A percentile compares a stretch with the other conserved stretches of the same genome.
Conservation (phyloP, 2,329 filamentous ascomycete genomes). For the Nemania sp. region DNA sequence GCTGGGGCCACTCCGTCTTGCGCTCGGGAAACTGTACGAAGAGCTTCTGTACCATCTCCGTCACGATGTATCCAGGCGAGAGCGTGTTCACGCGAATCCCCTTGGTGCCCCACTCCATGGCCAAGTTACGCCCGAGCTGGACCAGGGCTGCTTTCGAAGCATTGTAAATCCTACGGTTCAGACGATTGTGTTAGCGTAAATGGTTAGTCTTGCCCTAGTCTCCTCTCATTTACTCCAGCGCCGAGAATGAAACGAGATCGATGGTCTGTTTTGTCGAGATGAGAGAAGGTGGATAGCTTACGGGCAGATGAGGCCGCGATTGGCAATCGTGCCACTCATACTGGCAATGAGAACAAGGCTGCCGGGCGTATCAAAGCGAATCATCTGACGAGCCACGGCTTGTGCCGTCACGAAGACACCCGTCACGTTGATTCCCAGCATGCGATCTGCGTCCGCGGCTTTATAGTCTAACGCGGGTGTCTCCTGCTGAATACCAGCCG, state of each 20-base stretch:
- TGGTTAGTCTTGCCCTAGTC: background rate
- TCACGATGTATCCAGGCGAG: constrained; percentile 78
- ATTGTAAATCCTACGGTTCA: constrained; percentile 66
- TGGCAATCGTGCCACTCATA: constrained; percentile 70
- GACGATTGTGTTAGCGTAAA: background rate
- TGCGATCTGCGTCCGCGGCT: constrained; percentile 72
- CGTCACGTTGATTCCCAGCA: constrained; percentile 85
- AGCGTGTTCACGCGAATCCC: constrained; percentile 81
- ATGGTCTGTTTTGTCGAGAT: background rate
- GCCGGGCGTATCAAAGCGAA: constrained; percentile 58
- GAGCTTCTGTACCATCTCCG: constrained; percentile 80
- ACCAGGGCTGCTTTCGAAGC: constrained; percentile 75
- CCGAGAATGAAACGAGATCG: background rate
- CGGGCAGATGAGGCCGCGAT: constrained; percentile 62
- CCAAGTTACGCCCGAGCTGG: constrained; percentile 71
- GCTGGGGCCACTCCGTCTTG: constrained; percentile 69
- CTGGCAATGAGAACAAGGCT: constrained; percentile 70
- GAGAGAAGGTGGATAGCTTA: constrained; percentile 44
- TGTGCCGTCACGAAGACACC: constrained; percentile 85
- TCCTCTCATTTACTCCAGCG: background rate
- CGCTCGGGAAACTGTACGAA: constrained; percentile 76
- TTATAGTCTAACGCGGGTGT: constrained; percentile 80
- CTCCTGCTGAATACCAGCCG: constrained; percentile 78
- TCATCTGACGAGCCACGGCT: constrained; percentile 80
- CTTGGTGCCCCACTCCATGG: constrained; percentile 71